phyloP scores from a whole-genome alignment of 1,284 basidiomycete species.

The Singerocomus inundabilis region DNA sequence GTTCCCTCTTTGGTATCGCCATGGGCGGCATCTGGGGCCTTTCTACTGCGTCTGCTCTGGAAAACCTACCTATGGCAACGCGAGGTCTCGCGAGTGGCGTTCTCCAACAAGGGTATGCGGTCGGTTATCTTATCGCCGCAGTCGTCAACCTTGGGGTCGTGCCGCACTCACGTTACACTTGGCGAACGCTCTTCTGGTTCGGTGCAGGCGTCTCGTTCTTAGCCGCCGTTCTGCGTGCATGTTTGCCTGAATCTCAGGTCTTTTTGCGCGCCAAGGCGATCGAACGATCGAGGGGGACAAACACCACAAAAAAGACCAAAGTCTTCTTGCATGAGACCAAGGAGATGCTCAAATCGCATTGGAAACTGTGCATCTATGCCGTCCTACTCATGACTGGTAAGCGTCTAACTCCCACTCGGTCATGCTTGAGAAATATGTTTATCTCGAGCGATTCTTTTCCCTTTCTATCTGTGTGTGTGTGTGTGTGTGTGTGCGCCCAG shows the following conservation, averaged over 20 bases:
- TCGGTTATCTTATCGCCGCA: constrained; percentile 60
- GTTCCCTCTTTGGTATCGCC: constrained; percentile 79
- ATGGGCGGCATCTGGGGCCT: constrained; percentile 91
- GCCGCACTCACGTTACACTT: constrained; percentile 46
- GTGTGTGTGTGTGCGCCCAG: too few species aligned
- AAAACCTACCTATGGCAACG: constrained; percentile 84
- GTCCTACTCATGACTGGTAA: constrained; percentile 74
- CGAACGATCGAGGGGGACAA: constrained; percentile 42
- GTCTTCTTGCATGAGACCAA: constrained; percentile 72
- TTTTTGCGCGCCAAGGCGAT: constrained; percentile 65
- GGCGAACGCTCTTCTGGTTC: constrained; percentile 70
- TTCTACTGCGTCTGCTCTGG: constrained; percentile 74
- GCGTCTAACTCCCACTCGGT: constrained; percentile 23
- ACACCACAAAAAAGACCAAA: constrained; percentile 55
- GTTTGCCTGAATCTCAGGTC: constrained; percentile 79
- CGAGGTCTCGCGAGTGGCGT: constrained; percentile 88
- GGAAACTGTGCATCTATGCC: constrained; percentile 85
- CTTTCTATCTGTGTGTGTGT: too few species aligned
- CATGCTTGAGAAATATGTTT: neutral
- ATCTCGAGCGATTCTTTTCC: neutral
- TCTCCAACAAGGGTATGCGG: constrained; percentile 80
- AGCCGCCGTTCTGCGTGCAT: constrained; percentile 68
- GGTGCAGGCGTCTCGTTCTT: constrained; percentile 71
- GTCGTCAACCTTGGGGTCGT: constrained; percentile 80
- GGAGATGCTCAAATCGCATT: constrained; percentile 81